These are phyloP conservation scores for Teratosphaeria viscida DNA, from an alignment of 2,329 filamentous ascomycete species.

Conservation along the genomic window DNA sequence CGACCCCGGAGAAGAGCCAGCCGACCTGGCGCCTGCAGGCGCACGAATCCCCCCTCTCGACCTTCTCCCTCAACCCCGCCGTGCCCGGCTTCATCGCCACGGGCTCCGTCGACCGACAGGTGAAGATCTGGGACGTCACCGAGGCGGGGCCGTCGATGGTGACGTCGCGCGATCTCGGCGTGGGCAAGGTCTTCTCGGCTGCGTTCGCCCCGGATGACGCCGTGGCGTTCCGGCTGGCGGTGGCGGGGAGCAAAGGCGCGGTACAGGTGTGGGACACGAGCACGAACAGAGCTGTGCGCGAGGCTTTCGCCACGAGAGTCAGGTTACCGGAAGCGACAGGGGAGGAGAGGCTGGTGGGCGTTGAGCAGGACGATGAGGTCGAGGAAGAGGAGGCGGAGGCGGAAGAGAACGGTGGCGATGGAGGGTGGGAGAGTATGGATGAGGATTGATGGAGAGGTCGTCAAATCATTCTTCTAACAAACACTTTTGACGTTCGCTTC, in stretches of 20 bases:
- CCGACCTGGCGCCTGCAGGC: slow-evolving; percentile 91
- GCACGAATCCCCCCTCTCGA: slow-evolving; percentile 82
- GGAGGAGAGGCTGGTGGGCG: slow-evolving; percentile 65
- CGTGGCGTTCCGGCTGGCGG: slow-evolving; percentile 82
- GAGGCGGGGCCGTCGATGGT: slow-evolving; percentile 79
- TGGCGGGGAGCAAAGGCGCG: slow-evolving; percentile 86
- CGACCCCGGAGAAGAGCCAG: slow-evolving; percentile 64
- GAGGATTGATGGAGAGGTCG: slow-evolving; percentile 19
- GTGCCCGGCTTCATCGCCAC: slow-evolving; percentile 92
- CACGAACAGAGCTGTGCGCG: slow-evolving; percentile 78
- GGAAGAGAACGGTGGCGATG: slow-evolving; percentile 29
- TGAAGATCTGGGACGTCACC: slow-evolving; percentile 88
- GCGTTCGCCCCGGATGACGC: slow-evolving; percentile 82
- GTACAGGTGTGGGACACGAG: slow-evolving; percentile 95
- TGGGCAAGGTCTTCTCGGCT: slow-evolving; percentile 89
- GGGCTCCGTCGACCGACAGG: slow-evolving; percentile 84
- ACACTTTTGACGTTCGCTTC: neutral
- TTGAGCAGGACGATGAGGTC: slow-evolving; percentile 54
- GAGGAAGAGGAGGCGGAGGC: slow-evolving; percentile 50
- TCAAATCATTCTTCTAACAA: neutral
- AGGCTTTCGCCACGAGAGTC: slow-evolving; percentile 68
- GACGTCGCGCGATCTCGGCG: slow-evolving; percentile 79
- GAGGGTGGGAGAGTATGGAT: slow-evolving; percentile 28
- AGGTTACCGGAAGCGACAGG: slow-evolving; percentile 49
- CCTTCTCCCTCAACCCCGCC: slow-evolving; percentile 81